Percentiles rank a stretch among this genome's conserved stretches.
phyloP scores from a whole-genome alignment of 2,329 filamentous ascomycete genomes.

The Penicillium sp. region DNA sequence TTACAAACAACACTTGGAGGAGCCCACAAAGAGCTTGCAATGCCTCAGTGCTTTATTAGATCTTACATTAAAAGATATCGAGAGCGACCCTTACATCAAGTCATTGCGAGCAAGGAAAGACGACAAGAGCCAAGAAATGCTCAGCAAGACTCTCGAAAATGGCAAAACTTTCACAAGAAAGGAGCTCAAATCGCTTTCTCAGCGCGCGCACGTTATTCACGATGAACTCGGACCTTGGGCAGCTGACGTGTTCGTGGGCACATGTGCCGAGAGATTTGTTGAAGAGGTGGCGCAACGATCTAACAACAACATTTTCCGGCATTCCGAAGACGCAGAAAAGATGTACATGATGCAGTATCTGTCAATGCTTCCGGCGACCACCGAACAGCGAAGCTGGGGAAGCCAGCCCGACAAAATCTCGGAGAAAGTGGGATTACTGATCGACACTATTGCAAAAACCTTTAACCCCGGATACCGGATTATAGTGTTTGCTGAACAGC shows the following conservation, averaged over 20 bases:
- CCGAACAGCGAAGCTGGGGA: conserved; percentile 16
- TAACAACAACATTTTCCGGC: conserved; percentile 29
- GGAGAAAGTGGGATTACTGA: conserved; percentile 54
- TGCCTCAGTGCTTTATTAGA: conserved; percentile 42
- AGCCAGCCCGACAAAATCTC: conserved; percentile 41
- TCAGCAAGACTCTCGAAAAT: conserved; percentile 26
- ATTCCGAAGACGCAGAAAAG: conserved; percentile 51
- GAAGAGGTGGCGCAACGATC: conserved; percentile 22
- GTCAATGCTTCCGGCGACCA: conserved; percentile 18
- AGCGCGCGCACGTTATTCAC: conserved; percentile 50
- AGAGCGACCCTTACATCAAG: conserved; percentile 58
- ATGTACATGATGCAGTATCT: conserved; percentile 51
- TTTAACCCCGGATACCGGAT: conserved; percentile 48
- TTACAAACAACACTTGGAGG: conserved; percentile 18
- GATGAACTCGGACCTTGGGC: conserved; percentile 65
- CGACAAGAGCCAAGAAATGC: conserved; percentile 23
- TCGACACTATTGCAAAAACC: conserved; percentile 49
- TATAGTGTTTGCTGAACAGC: conserved; percentile 65
- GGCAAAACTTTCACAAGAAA: conserved; percentile 42
- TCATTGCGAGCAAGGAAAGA: conserved; percentile 42
- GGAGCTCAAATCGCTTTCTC: conserved; percentile 55
- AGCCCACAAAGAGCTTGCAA: conserved; percentile 32
- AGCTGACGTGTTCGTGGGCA: conserved; percentile 60
- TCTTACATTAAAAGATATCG: conserved; percentile 48
- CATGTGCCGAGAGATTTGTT: conserved; percentile 42